Evolutionary conservation across 495 filamentous ascomycete species (phyloP), one percentile per base, ranked within the genome.

Genomic region (Acidiella bohemica): DNA sequence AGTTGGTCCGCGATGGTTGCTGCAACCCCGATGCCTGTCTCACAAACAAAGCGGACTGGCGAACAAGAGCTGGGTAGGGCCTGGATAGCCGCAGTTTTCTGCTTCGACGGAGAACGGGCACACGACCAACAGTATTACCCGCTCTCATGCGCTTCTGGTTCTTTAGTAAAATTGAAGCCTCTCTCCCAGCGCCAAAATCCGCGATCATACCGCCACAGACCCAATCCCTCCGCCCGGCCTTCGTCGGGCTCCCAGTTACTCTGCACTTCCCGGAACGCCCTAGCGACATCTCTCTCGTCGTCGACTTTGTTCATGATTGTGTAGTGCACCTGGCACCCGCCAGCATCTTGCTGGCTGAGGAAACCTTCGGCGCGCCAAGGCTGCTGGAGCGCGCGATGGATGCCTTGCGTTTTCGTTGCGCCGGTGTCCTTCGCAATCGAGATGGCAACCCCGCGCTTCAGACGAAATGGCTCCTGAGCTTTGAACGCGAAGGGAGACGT

Each of bases 231-330:
- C 9, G 45, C 53, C 11, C 10, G 21, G n/a, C 57, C 57, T 23
- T 21, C 33, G 16, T 46, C 37, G 11, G 27, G 33, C 20, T 43
- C 20, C 13, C 51, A 51, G n/a, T 2, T 29, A 8, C 20, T 19
- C 27, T 46, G 13, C 9, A 60, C 36, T 16, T 57, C 50, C 19
- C 48, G 31, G n/a, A 50, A 36, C 2, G 46, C 32, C 36, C 19
- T 39, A 19, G 28, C 13, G 12, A 46, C 43, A n/a, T 39, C 45
- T 7, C 23, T 38, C 10, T 46, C 50, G 21, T 47, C 40, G 21
- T 56, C 53, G 6, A 56, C 56, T 34, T 56, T 56, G 33, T 60
- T 57, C 48, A 52, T 50, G 2, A 60, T 33, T 10, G 56, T 60
- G 35, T 59, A 60, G 24, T 59, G 53, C 13, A 41, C 34, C 19